phyloP scores from a whole-genome alignment of 139 green algal genomes.

The Monoraphidium neglectum region DNA sequence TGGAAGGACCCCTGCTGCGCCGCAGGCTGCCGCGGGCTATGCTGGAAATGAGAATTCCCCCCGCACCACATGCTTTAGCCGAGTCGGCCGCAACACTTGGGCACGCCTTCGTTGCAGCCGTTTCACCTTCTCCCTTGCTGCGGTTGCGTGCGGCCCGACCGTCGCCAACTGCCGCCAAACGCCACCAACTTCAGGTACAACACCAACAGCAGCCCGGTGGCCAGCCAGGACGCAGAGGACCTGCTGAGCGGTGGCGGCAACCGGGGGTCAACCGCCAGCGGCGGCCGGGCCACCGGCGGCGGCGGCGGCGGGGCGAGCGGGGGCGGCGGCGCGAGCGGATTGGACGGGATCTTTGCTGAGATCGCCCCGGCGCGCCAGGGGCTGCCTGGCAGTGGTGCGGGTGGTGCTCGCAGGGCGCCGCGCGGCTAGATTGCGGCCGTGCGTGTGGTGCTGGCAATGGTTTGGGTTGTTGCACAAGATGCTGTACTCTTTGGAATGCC shows the following conservation, averaged over 20 bases:
- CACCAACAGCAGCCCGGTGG: neutral
- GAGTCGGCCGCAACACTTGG: neutral
- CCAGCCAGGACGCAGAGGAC: neutral
- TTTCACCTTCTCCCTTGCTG: neutral
- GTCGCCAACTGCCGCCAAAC: neutral
- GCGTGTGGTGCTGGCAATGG: too few relatives aligned
- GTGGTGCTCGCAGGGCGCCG: too few relatives aligned
- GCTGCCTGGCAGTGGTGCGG: too few relatives aligned
- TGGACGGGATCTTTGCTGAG: slow-evolving; percentile 34
- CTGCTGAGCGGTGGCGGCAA: too few relatives aligned
- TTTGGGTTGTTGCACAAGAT: too few relatives aligned
- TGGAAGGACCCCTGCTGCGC: too few relatives aligned
- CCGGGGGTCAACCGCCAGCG: neutral
- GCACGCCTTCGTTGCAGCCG: neutral
- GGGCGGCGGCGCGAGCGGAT: neutral
- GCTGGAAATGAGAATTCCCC: too few relatives aligned
- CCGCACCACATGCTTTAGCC: neutral
- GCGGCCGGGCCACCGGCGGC: neutral
- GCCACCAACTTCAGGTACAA: neutral
- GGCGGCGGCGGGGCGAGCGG: neutral
- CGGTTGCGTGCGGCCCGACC: too few relatives aligned
- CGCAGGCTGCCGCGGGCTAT: neutral
- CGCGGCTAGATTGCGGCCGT: neutral
- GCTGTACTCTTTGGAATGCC: too few relatives aligned
- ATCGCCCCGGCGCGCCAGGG: neutral